phyloP scores from a whole-genome alignment of 129 eudicot species.

The Flaveria linearis region DNA sequence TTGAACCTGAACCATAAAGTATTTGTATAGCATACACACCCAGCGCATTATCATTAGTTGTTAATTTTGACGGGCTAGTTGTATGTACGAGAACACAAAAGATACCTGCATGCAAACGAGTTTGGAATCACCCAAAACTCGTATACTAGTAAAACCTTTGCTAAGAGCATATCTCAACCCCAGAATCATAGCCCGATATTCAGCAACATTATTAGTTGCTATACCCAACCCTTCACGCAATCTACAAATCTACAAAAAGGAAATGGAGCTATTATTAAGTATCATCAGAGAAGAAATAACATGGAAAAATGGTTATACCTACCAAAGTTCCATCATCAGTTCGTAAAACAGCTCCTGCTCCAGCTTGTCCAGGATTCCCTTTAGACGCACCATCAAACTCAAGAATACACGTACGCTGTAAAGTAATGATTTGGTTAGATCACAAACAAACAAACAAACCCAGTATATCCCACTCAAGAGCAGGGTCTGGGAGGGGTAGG shows the following conservation, averaged over 20 bases:
- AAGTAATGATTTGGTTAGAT: background rate
- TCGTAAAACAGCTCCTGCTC: slow-evolving; percentile 86
- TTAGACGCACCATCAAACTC: slow-evolving; percentile 97
- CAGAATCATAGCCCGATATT: slow-evolving; percentile 81
- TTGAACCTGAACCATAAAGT: slow-evolving; percentile 51
- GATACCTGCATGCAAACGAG: slow-evolving; percentile 93
- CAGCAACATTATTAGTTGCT: slow-evolving; percentile 82
- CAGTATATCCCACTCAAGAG: too few relatives aligned
- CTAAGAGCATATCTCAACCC: slow-evolving; percentile 83
- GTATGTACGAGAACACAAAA: background rate
- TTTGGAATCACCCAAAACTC: slow-evolving; percentile 84
- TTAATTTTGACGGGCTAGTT: background rate
- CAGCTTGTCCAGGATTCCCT: slow-evolving; percentile 97
- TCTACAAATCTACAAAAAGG: slow-evolving; percentile 62
- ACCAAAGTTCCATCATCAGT: slow-evolving; percentile 74
- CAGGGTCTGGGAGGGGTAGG: too few relatives aligned
- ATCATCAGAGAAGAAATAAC: background rate
- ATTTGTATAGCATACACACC: background rate
- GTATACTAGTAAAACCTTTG: slow-evolving; percentile 80
- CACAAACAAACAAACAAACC: too few relatives aligned
- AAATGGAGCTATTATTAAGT: background rate
- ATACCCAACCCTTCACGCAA: slow-evolving; percentile 89
- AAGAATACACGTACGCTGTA: slow-evolving; percentile 70
- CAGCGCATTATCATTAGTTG: background rate
- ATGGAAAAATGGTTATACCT: background rate